These are phyloP conservation scores for Pichia sporocuriosa DNA, from an alignment of 805 yeast genomes.

Conservation along the genomic window DNA sequence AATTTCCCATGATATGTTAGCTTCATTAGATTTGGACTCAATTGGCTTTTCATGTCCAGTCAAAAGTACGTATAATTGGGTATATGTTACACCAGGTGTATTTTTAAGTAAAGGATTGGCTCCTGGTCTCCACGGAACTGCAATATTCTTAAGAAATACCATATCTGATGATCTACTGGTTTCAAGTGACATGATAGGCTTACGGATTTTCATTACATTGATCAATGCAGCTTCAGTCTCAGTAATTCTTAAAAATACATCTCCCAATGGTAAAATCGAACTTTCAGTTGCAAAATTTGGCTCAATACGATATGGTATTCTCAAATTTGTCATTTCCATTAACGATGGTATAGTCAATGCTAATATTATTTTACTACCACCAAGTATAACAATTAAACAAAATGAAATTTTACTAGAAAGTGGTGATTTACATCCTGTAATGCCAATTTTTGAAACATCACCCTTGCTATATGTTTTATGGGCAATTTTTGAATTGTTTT, in stretches of 20 bases:
- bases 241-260: conserved; percentile 48
- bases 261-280: conserved; percentile 40
- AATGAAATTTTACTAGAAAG: conserved; percentile 20
- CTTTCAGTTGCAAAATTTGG: conserved; percentile 37
- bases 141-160: conserved; percentile 61
- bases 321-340: conserved; percentile 46
- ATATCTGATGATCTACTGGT: conserved; percentile 38
- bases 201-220: conserved; percentile 41
- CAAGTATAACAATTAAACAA: conserved; percentile 26
- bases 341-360: conserved; percentile 53
- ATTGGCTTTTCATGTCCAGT: conserved; percentile 68
- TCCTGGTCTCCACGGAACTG: conserved; percentile 73
- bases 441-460: conserved; percentile 40
- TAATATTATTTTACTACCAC: conserved; percentile 22
- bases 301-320: conserved; percentile 38
- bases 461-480: conserved; percentile 57
- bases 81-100: conserved; percentile 47
- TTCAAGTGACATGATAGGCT: conserved; percentile 24
- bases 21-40: conserved; percentile 40
- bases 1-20: conserved; percentile 45
- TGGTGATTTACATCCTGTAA: conserved; percentile 34
- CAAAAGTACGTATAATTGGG: conserved; percentile 58
- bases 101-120: conserved; percentile 86
- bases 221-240: conserved; percentile 48
- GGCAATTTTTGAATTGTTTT: conserved; percentile 54